Base-by-base conservation (phyloP, 805 yeast species). In the Saccharomyces mikatae region DNA sequence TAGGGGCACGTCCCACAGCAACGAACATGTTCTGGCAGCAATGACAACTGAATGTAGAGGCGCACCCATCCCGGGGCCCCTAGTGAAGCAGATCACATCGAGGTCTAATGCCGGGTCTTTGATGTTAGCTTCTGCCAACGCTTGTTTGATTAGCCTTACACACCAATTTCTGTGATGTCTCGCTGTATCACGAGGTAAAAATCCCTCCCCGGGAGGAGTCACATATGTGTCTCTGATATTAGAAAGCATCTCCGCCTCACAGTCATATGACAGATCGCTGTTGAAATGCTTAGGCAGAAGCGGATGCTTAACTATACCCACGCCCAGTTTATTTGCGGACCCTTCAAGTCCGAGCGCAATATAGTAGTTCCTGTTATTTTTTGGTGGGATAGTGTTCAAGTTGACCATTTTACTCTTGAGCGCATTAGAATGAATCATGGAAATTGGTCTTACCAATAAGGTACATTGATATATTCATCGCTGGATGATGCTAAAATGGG, bases 41-140 rank as follows among this genome's bases (percentile, higher is more conserved):
- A 94, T 77, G 2, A 86, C 98, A 44, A 90, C 97, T 54, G 92
- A 83, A 62, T 94, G 96, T 52, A 94, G 73, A 0, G 99, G 99
- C 0, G 98, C 98, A 2, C 99, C 99, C 98, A 94, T 94, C 0
- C 99, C 99, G 0, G 99, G 99, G 4, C 99, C 99, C 71, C 87
- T 95, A 1, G 99, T 94, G 69, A 94, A 94, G 69, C 96, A 89
- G 50, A 94, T 87, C 50, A 87, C 84, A 70, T 87, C 91, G 5
- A 86, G 64, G 48, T 87, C 87, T 5, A 78, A 74, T 0, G 59
- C 36, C 2, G 70, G 69, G 11, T 73, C 71, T 1, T 62, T 60
- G 5, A 89, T 63, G 0, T 72, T 69, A 1, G 95, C 85, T 46
- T 84, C 91, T 2, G 68, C 67, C 46, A 94, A 64, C 0, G 98